These are phyloP conservation scores for Triticum urartu DNA, from an alignment of 176 grass and related monocot genomes.

Conservation along the genomic window DNA sequence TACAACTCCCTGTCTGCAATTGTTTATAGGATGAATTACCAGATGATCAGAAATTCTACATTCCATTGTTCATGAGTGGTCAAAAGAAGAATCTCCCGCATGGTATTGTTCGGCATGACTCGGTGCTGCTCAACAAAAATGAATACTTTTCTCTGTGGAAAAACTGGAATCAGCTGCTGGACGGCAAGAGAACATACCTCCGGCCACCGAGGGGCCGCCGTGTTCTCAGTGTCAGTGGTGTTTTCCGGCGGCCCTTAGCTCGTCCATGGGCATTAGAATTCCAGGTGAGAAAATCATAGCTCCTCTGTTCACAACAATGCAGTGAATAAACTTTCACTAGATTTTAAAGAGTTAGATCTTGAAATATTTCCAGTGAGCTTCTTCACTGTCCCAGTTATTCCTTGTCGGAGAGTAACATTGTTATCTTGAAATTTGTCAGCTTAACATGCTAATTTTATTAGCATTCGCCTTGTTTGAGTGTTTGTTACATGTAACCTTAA, in stretches of 20 bases:
- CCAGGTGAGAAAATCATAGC: not conserved
- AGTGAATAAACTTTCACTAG: not conserved
- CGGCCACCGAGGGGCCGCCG: not conserved
- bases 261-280: not conserved
- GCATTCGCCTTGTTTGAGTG: no score
- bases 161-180: not conserved
- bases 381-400: not conserved
- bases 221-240: not conserved
- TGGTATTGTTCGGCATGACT: not conserved
- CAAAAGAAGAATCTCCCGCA: not conserved
- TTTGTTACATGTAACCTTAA: no score
- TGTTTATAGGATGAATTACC: not conserved
- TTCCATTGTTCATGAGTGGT: not conserved
- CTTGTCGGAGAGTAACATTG: not conserved
- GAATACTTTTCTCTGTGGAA: not conserved
- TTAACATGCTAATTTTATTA: not conserved
- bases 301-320: not conserved
- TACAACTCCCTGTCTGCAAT: not conserved
- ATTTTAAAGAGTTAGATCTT: not conserved
- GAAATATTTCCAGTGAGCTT: not conserved
- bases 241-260: not conserved
- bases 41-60: not conserved
- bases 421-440: constrained; percentile 4
- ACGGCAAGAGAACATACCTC: constrained; percentile 7
- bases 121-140: not conserved